A percentile compares a stretch with the other conserved stretches of the same genome.
phyloP scores from a whole-genome alignment of 805 yeast species.

The Saccharomycopsis lassenensis region DNA sequence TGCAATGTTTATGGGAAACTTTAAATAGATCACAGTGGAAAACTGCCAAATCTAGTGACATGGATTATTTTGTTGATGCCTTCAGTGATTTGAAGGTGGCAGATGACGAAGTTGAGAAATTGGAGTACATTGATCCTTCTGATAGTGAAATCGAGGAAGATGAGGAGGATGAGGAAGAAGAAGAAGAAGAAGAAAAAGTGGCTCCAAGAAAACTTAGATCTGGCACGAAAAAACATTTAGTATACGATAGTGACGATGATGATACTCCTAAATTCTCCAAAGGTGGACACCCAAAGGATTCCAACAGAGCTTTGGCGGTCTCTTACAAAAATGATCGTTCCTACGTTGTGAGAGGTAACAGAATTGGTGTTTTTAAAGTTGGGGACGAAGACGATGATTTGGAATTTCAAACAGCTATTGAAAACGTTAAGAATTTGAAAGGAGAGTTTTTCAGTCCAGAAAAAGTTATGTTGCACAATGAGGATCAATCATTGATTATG shows the following conservation, averaged over 20 bases:
- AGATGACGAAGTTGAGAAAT: constrained; percentile 24
- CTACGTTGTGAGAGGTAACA: constrained; percentile 69
- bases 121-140: constrained; percentile 21
- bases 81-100: constrained; percentile 33
- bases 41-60: constrained; percentile 32
- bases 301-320: constrained; percentile 58
- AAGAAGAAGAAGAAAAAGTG: constrained; percentile 29
- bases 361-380: constrained; percentile 69
- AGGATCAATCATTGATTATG: constrained; percentile 58
- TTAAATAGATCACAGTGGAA: constrained; percentile 41
- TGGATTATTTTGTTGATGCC: constrained; percentile 47
- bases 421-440: constrained; percentile 38
- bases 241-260: constrained; percentile 29
- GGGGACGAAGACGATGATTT: constrained; percentile 38
- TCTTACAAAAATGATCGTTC: constrained; percentile 64
- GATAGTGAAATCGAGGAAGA: constrained; percentile 25
- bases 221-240: constrained; percentile 19
- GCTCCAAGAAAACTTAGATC: constrained; percentile 9
- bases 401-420: constrained; percentile 58
- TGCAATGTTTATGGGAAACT: constrained; percentile 51
- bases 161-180: constrained; percentile 25
- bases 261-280: constrained; percentile 23
- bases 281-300: constrained; percentile 25
- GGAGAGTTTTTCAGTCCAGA: constrained; percentile 43
- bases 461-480: constrained; percentile 66